Evolutionary conservation across 2,329 filamentous ascomycete species (phyloP), one percentile per base, ranked within the genome.

Genomic region (Ustilaginoidea virens): DNA sequence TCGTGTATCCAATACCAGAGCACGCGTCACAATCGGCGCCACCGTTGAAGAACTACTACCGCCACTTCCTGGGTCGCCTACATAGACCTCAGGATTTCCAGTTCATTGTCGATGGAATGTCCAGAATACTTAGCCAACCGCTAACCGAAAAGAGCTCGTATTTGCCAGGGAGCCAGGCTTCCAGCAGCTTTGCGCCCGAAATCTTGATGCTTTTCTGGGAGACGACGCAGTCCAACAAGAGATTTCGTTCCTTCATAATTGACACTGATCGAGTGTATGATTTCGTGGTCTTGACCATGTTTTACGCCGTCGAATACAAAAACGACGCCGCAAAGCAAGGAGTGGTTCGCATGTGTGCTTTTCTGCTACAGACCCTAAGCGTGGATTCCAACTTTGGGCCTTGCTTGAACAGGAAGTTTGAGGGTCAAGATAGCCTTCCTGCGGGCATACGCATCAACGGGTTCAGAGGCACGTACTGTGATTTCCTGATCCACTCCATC

Each of bases 201-300:
- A 92, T 92, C 60, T 75, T 96, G 31, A 90, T 94, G 69, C 65
- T 98, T 2, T 94, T 96, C 48, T 98, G 90, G 90, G 90, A 98
- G 58, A 74, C 83, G 21, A 73, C 90, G 4, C 90, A 98, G 53
- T 94, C 87, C 65, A 98, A 98, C 56, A 96, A 93, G 56, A 71
- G 87, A 34, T 98, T 98, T 56, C 70, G 90, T 18, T 83, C 85
- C 2, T 98, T 94, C 53, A 90, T 98, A 44, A 87, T 96, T 37
- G 90, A 98, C 43, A 96, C 90, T 0, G 83, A 90, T 46, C 68
- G 87, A 30, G 82, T 81, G 0, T 82, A 94, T 45, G 90, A 98
- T 49, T 94, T 96, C 52, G 67, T 94, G 29, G 72, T 96, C 9
- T 61, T 96, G 13, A 74, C 92, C 23, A 59, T 96, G 4, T 98